Conservation (phyloP, 495 filamentous ascomycete genomes). For the Halenospora varia region DNA sequence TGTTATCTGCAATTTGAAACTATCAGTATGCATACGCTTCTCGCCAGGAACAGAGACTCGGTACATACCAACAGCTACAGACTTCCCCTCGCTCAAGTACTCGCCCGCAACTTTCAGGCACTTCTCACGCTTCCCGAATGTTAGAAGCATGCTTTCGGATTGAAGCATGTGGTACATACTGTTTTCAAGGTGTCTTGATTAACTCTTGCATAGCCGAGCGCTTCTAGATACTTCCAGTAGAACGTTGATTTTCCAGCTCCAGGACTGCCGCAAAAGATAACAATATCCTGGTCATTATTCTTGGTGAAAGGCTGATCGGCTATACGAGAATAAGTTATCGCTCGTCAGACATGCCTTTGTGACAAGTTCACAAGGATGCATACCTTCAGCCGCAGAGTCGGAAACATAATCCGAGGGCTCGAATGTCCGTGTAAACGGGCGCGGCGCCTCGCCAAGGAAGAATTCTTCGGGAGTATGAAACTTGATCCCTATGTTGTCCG, state of each 20-base stretch:
- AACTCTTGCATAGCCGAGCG: conserved; percentile 75
- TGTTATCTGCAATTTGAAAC: conserved; percentile 66
- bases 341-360: not conserved
- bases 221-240: conserved; percentile 73
- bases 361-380: not conserved
- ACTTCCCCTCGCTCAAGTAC: conserved; percentile 56
- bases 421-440: conserved; percentile 63
- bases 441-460: conserved; percentile 63
- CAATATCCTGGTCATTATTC: conserved; percentile 63
- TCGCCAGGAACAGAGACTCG: conserved; percentile 7
- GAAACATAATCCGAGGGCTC: conserved; percentile 50
- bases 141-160: conserved; percentile 12
- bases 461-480: conserved; percentile 91
- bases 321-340: conserved; percentile 7
- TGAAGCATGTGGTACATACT: conserved; percentile 35
- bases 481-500: conserved; percentile 71
- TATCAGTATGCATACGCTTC: not conserved
- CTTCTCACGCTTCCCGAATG: conserved; percentile 58
- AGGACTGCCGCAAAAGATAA: conserved; percentile 84
- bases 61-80: conserved; percentile 71
- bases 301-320: conserved; percentile 48
- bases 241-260: conserved; percentile 90
- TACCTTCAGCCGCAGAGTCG: conserved; percentile 20
- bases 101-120: conserved; percentile 75
- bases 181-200: conserved; percentile 92